phyloP scores from a whole-genome alignment of 2,329 filamentous ascomycete species.

The Xylaria sp. region DNA sequence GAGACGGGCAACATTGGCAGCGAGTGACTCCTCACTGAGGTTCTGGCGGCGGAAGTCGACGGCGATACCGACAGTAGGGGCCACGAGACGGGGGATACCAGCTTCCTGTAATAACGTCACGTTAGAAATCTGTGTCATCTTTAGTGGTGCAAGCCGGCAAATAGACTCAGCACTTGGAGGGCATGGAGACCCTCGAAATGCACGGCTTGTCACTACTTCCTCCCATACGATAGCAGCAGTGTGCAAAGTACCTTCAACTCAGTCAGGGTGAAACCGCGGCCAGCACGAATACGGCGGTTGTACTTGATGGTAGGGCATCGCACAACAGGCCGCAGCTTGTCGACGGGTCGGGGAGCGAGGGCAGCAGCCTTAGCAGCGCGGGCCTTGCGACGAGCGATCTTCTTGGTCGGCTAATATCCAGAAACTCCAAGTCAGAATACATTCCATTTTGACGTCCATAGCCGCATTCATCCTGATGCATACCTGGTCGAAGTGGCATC shows the following conservation, averaged over 20 bases:
- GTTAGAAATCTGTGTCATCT: slow-evolving; percentile 42
- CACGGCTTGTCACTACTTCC: neutral
- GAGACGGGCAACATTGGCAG: slow-evolving; percentile 94
- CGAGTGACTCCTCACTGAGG: slow-evolving; percentile 92
- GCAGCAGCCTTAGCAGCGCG: slow-evolving; percentile 94
- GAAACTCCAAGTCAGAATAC: slow-evolving; percentile 29
- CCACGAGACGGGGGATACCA: slow-evolving; percentile 91
- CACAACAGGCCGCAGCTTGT: slow-evolving; percentile 94
- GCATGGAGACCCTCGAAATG: neutral
- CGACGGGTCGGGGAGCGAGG: slow-evolving; percentile 93
- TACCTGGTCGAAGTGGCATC: slow-evolving; percentile 99
- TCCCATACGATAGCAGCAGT: neutral
- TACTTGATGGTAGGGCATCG: slow-evolving; percentile 98
- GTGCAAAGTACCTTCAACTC: slow-evolving; percentile 85
- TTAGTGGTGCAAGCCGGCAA: too few relatives aligned
- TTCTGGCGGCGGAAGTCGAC: slow-evolving; percentile 98
- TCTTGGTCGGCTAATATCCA: slow-evolving; percentile 83
- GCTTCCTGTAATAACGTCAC: slow-evolving; percentile 70
- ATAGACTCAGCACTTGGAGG: too few relatives aligned
- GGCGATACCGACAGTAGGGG: slow-evolving; percentile 93
- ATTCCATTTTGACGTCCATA: slow-evolving; percentile 25
- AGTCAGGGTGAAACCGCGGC: slow-evolving; percentile 95
- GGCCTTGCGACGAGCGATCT: slow-evolving; percentile 88
- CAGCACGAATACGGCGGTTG: slow-evolving; percentile 96
- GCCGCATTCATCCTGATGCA: neutral